Evolutionary conservation across 2,329 filamentous ascomycete species (phyloP), one percentile per base, ranked within the genome.

Genomic region (Scolecobasidium constrictum): DNA sequence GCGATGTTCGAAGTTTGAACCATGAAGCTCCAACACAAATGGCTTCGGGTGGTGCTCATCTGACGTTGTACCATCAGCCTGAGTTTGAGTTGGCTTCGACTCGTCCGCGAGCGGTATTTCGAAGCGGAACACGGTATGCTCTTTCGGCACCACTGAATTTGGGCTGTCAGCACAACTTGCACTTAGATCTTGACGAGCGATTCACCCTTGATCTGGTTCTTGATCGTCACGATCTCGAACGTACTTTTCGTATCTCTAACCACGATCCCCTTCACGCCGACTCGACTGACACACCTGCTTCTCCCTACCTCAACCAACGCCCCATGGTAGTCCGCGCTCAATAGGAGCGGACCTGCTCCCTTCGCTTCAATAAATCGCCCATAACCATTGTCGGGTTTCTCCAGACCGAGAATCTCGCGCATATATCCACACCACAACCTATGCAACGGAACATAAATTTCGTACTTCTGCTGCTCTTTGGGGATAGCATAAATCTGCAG

Each of bases 251-350:
- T 81, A 65, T 98, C 92, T 58, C 85, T 79, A 33, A 95, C 78
- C 47, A 96, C 83, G 52, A 96, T 90, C 13, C 92, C 92, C 53
- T 71, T 76, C 42, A 90, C 63, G 0, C 92, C 90, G 1, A 98
- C 88, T 13, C 90, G 72, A 42, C 83, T 79, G 13, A 82, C 75
- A 58, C 88, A 95, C 21, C 75, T 66, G 59, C 87, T 92, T 52
- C 88, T 67, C 43, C 90, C 83, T 17, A 96, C 86, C 63, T 87
- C 78, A 16, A 95, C 60, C 51, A 78, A 68, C 13, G 90, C 88
- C 2, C 92, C 92, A 59, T 96, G 88, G 54, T 87, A 90, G 62
- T 98, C 92, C 2, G 88, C 90, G 45, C 81, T 86, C 35, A 77
- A 79, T 23, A 98, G 66, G 60, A 92, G 83, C 4, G 83, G 64